Percentiles rank a stretch among this genome's conserved stretches.
Evolutionary conservation across 177 flowering plant species (phyloP).

Genomic region (Vitis hybrid): DNA sequence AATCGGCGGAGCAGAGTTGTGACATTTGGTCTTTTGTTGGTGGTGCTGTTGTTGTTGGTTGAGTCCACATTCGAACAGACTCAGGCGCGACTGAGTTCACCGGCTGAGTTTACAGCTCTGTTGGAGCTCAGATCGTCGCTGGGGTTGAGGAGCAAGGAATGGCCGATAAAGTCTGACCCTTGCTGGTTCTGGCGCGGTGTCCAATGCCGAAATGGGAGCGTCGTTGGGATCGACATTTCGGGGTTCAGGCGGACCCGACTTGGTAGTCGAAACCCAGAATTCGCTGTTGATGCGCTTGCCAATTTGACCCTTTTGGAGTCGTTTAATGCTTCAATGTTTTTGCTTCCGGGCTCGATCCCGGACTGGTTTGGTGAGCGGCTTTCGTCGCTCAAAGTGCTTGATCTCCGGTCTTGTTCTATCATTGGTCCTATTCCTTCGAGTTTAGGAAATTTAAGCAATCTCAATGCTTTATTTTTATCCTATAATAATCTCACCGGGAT

Average conservation of each 20-base stretch:
- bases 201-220: constrained; percentile 43
- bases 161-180: constrained; percentile 77
- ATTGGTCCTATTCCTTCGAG: constrained; percentile 42
- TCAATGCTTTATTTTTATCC: constrained; percentile 38
- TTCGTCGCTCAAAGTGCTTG: constrained; percentile 45
- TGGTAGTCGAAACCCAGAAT: constrained; percentile 50
- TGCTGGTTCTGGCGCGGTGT: constrained; percentile 56
- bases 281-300: constrained; percentile 52
- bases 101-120: constrained; percentile 47
- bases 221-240: constrained; percentile 55
- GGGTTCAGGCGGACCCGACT: constrained; percentile 58
- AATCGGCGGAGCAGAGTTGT: constrained; percentile 31
- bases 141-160: constrained; percentile 73
- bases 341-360: constrained; percentile 68
- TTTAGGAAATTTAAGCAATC: constrained; percentile 47
- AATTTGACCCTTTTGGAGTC: constrained; percentile 44
- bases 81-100: constrained; percentile 25
- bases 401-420: constrained; percentile 58
- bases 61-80: constrained; percentile 35
- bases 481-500: constrained; percentile 45
- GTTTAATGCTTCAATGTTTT: constrained; percentile 60
- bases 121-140: constrained; percentile 69
- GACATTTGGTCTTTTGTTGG: constrained; percentile 15
- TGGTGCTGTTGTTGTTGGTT: constrained; percentile 28
- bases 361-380: constrained; percentile 55